A percentile compares a stretch with the other conserved stretches of the same genome.
Conservation (phyloP, 1,139 yeast genomes). For the Yamadazyma triangularis region DNA sequence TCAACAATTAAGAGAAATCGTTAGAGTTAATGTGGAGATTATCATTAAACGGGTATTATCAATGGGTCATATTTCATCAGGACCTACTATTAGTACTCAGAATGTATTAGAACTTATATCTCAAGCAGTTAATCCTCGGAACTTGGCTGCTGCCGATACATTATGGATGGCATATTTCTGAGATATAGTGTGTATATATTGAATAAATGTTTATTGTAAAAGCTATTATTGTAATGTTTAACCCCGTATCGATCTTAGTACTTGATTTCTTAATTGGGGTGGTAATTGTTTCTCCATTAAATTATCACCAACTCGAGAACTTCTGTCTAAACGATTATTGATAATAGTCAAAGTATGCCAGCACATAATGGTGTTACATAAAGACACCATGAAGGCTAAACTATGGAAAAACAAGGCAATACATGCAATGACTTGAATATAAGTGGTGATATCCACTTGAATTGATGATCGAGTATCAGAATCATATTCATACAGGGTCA, state of each 20-base stretch:
- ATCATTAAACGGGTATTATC: slow-evolving; percentile 66
- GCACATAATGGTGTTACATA: slow-evolving; percentile 9
- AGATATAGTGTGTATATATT: too few relatives aligned
- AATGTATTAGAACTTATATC: slow-evolving; percentile 87
- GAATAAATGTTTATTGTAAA: too few relatives aligned
- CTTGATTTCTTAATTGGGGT: too few relatives aligned
- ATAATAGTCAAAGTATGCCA: slow-evolving; percentile 14
- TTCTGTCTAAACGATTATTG: slow-evolving; percentile 17
- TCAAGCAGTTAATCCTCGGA: slow-evolving; percentile 94
- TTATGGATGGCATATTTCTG: slow-evolving; percentile 94
- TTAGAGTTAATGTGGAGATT: slow-evolving; percentile 80
- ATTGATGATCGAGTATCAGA: slow-evolving; percentile 7
- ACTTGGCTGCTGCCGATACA: slow-evolving; percentile 87
- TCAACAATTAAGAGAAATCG: slow-evolving; percentile 81
- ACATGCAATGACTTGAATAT: slow-evolving; percentile 14
- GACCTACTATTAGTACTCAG: slow-evolving; percentile 83
- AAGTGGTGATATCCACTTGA: slow-evolving; percentile 23
- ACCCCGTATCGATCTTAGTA: too few relatives aligned
- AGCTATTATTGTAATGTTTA: too few relatives aligned
- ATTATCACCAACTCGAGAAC: slow-evolving; percentile 9
- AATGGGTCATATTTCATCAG: slow-evolving; percentile 74
- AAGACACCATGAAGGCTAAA: slow-evolving; percentile 10
- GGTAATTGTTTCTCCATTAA: neutral
- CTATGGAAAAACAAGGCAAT: slow-evolving; percentile 11
- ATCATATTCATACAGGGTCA: slow-evolving; percentile 25